A percentile compares a stretch with the other conserved stretches of the same genome.
These are phyloP conservation scores for Geotrichum siamense DNA, from an alignment of 1,139 yeast genomes.

Conservation along the genomic window DNA sequence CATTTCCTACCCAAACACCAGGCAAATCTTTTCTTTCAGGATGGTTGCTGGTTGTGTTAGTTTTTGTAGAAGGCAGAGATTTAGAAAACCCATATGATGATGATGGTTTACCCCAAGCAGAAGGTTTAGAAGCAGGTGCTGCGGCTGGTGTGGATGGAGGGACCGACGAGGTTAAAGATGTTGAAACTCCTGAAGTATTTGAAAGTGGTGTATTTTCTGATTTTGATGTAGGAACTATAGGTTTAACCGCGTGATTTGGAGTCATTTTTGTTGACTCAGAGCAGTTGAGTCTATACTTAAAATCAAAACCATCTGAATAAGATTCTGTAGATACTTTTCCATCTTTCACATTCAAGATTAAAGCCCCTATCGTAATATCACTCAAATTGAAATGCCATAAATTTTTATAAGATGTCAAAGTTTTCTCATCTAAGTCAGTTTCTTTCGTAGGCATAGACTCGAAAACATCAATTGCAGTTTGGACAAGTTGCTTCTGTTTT, in stretches of 20 bases:
- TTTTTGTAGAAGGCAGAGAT: background rate
- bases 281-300: constrained; percentile 36
- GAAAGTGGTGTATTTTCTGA: background rate
- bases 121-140: constrained; percentile 11
- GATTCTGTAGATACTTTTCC: constrained; percentile 42
- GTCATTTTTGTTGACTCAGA: background rate
- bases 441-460: constrained; percentile 49
- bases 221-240: background rate
- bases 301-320: constrained; percentile 45
- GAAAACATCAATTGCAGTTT: constrained; percentile 53
- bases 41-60: background rate
- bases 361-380: constrained; percentile 46
- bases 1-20: constrained; percentile 38
- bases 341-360: constrained; percentile 38
- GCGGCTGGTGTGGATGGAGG: constrained; percentile 11
- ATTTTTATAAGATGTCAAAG: constrained; percentile 58
- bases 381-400: constrained; percentile 74
- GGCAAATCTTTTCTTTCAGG: constrained; percentile 23
- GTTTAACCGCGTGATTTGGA: background rate
- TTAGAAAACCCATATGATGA: background rate
- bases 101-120: constrained; percentile 7
- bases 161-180: constrained; percentile 10
- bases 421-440: constrained; percentile 37
- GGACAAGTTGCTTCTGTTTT: constrained; percentile 38
- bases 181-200: background rate